These are phyloP conservation scores for Cardamine chenopodiifolia DNA, from an alignment of 345 rosid genomes.

Conservation along the genomic window DNA sequence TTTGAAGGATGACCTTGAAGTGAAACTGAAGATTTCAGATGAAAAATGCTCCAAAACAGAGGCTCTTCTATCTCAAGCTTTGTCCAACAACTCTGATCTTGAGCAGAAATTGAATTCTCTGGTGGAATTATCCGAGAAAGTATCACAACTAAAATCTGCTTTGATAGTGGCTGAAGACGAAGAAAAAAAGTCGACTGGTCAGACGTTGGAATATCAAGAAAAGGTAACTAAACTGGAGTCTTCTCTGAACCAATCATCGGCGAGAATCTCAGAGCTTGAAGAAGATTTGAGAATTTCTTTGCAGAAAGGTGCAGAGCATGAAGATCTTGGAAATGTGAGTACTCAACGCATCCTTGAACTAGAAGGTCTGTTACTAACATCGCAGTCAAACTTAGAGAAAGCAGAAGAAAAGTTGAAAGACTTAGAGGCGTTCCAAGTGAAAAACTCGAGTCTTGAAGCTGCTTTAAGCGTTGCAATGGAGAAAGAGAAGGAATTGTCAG, in stretches of 20 bases:
- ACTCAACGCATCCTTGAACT: conserved; percentile 57
- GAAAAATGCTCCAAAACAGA: conserved; percentile 57
- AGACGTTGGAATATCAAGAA: conserved; percentile 54
- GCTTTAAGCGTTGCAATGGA: conserved; percentile 55
- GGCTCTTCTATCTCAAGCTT: conserved; percentile 63
- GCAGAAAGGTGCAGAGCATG: conserved; percentile 63
- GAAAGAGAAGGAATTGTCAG: conserved; percentile 59
- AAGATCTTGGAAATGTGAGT: conserved; percentile 54
- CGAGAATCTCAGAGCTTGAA: conserved; percentile 55
- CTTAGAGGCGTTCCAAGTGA: conserved; percentile 61
- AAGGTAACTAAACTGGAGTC: conserved; percentile 59
- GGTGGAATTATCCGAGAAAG: conserved; percentile 49
- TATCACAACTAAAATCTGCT: conserved; percentile 51
- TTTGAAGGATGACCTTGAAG: conserved; percentile 57
- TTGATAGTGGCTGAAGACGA: conserved; percentile 56
- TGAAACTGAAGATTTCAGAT: conserved; percentile 65
- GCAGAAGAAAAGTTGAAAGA: conserved; percentile 63
- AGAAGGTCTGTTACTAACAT: conserved; percentile 54
- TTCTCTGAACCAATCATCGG: conserved; percentile 51
- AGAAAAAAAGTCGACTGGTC: conserved; percentile 41
- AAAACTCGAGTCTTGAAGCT: conserved; percentile 61
- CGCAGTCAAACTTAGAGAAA: conserved; percentile 58
- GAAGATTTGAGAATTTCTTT: conserved; percentile 52
- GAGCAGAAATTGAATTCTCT: conserved; percentile 51
- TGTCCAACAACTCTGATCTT: conserved; percentile 58